These are phyloP conservation scores for Vitis rupestris DNA, from an alignment of 164 flowering plant species.

Conservation along the genomic window DNA sequence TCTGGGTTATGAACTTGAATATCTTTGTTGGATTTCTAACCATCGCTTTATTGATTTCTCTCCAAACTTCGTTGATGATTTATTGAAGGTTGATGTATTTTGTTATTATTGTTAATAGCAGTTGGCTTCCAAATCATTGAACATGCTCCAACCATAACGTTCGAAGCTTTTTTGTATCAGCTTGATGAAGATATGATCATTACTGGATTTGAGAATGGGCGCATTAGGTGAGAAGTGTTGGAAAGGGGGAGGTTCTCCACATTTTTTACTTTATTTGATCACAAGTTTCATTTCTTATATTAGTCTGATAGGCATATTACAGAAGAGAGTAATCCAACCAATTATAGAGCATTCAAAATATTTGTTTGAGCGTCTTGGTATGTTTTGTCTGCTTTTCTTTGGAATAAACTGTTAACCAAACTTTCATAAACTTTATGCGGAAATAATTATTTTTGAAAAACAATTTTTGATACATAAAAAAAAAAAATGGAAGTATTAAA, in stretches of 20 bases:
- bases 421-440: too few species aligned
- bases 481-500: too few species aligned
- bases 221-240: slow-evolving; percentile 63
- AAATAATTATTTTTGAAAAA: too few species aligned
- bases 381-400: slow-evolving; percentile 7
- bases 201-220: slow-evolving; percentile 84
- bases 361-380: slow-evolving; percentile 91
- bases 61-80: slow-evolving; percentile 71
- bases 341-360: slow-evolving; percentile 93
- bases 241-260: background rate
- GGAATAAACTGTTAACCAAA: background rate
- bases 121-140: background rate
- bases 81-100: slow-evolving; percentile 63
- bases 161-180: slow-evolving; percentile 29
- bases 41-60: slow-evolving; percentile 79
- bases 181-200: slow-evolving; percentile 90
- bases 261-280: background rate
- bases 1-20: background rate
- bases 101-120: background rate
- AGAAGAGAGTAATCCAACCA: slow-evolving; percentile 90
- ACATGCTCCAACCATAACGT: background rate
- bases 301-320: slow-evolving; percentile 86
- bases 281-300: slow-evolving; percentile 2
- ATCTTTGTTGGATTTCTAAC: slow-evolving; percentile 38
- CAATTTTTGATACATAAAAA: too few species aligned